Evolutionary conservation across 1,284 basidiomycete genomes (phyloP).

Genomic region (Pholiota adiposa): DNA sequence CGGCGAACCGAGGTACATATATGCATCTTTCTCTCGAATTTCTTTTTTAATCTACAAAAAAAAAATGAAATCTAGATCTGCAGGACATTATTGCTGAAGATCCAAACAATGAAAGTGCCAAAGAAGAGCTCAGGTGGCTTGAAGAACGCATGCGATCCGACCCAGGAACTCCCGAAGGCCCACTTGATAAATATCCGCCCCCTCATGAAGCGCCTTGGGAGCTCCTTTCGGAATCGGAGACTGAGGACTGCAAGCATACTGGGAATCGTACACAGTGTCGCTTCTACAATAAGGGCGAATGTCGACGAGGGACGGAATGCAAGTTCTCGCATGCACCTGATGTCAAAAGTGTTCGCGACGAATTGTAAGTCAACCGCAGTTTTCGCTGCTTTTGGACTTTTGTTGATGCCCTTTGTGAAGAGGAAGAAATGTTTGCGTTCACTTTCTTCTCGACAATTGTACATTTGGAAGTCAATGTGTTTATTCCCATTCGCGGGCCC

Average conservation of each 20-base stretch:
- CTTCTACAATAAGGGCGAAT: constrained; percentile 54
- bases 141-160: constrained; percentile 16
- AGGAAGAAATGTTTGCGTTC: constrained; percentile 42
- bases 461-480: constrained; percentile 36
- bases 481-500: constrained; percentile 37
- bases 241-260: constrained; percentile 46
- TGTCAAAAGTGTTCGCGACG: constrained; percentile 50
- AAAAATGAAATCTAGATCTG: constrained; percentile 30
- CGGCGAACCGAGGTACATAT: constrained; percentile 30
- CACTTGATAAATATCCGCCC: constrained; percentile 27
- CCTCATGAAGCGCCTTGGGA: constrained; percentile 31
- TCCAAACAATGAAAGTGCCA: constrained; percentile 26
- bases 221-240: constrained; percentile 39
- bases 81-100: constrained; percentile 27
- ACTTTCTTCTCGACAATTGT: constrained; percentile 35
- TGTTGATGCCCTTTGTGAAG: constrained; percentile 20
- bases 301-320: constrained; percentile 42
- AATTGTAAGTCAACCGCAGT: constrained; percentile 39
- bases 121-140: constrained; percentile 23
- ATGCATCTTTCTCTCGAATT: background rate
- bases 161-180: constrained; percentile 10
- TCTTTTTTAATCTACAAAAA: background rate
- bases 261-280: constrained; percentile 53
- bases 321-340: constrained; percentile 55
- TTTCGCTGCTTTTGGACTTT: background rate